These are phyloP conservation scores for Alternaria conjuncta DNA, from an alignment of 2,329 filamentous ascomycete species.

Conservation along the genomic window DNA sequence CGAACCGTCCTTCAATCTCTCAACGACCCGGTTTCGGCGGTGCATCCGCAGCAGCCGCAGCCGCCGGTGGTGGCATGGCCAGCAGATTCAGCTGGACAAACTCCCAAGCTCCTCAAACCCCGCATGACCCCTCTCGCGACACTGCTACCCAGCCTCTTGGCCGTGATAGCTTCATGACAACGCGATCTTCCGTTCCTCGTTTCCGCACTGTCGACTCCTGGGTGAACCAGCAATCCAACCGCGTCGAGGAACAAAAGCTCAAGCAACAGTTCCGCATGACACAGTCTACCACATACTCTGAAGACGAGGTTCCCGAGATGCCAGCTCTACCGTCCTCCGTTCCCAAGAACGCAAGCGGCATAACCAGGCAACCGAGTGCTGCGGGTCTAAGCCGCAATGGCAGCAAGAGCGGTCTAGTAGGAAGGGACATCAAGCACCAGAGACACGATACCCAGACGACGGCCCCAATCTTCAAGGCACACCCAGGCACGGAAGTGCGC, in stretches of 20 bases:
- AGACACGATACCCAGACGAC: slow-evolving; percentile 47
- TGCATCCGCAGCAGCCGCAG: slow-evolving; percentile 9
- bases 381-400: slow-evolving; percentile 9
- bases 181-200: slow-evolving; percentile 45
- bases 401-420: slow-evolving; percentile 30
- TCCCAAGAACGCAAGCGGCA: slow-evolving; percentile 33
- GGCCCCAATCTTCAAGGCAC: slow-evolving; percentile 50
- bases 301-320: slow-evolving; percentile 23
- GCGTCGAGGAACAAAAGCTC: slow-evolving; percentile 45
- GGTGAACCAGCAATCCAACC: slow-evolving; percentile 50
- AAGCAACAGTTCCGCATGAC: slow-evolving; percentile 45
- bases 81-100: slow-evolving; percentile 51
- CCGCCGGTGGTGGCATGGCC: slow-evolving; percentile 29
- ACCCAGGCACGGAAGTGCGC: slow-evolving; percentile 49
- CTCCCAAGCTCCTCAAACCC: slow-evolving; percentile 48
- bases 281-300: slow-evolving; percentile 34
- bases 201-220: slow-evolving; percentile 52
- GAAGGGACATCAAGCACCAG: slow-evolving; percentile 42
- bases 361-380: slow-evolving; percentile 15
- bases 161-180: slow-evolving; percentile 47
- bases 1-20: slow-evolving; percentile 43
- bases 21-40: slow-evolving; percentile 34
- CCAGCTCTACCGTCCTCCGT: slow-evolving; percentile 20
- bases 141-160: slow-evolving; percentile 29
- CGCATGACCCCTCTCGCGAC: slow-evolving; percentile 40